Base-by-base conservation (phyloP, 371 early-diverging fungal genomes). In the Mitosporidium daphniae region DNA sequence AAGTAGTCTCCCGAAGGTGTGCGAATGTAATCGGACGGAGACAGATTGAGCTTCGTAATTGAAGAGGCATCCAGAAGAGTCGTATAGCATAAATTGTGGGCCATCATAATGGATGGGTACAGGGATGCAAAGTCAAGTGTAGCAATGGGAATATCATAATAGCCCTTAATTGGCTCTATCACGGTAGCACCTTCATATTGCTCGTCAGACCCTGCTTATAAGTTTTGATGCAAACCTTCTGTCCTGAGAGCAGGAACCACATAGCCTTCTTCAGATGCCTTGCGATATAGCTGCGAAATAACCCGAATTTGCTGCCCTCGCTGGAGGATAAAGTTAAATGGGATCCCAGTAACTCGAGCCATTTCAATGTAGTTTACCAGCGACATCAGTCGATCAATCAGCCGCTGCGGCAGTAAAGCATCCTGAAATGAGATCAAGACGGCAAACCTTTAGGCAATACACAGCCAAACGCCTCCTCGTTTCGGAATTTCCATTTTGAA, bases 21-120 rank as follows among this genome's bases (percentile, higher is more conserved):
- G 0, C 58, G 45, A 13, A 59, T 56, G 35, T 71, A 84, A 38
- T 86, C 48, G 35, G 60, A 71, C 33, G 56, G 51, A 10, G 55
- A 55, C 11, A 86, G 45, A 10, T 45, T 43, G 21, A 55, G 43
- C 27, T 46, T 47, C 31, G 65, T 56, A 11, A 63, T 55, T 6
- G 46, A 41, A 6, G 48, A 36, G 3, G 42, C 41, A 18, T 42
- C 50, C 24, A 29, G 1, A 93, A 33, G 51, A 0, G 99, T 94
- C 0, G 91, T 77, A 43, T 98, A 98, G 44, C 99, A 98, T 10
- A 98, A 48, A 39, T 98, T 98, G 41, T 93, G 84, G 3, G 86
- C 91, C 62, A 94, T 94, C 80, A 98, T 98, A 37, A 98, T 98
- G 5, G 93, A 89, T 5, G 99, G 99, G 46, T 98, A 98, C 41